Evolutionary conservation across 1,139 yeast genomes (phyloP).

Genomic region (Candida labiduridarum): DNA sequence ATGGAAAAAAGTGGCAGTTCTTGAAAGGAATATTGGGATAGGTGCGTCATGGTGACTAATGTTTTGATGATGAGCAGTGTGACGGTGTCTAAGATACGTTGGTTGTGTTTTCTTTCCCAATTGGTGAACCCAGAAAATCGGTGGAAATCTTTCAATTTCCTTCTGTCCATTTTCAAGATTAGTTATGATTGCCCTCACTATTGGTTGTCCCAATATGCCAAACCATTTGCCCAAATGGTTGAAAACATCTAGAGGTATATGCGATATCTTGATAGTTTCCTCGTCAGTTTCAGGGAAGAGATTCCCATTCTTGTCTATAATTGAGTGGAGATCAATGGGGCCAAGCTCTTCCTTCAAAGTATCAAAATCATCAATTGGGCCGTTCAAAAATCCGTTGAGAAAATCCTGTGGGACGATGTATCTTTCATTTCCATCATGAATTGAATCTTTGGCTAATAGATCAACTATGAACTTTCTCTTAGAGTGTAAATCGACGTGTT

Average conservation of each 20-base stretch:
- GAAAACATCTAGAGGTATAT: slow-evolving; percentile 47
- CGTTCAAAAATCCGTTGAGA: slow-evolving; percentile 28
- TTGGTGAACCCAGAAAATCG: slow-evolving; percentile 54
- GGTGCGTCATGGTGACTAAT: slow-evolving; percentile 16
- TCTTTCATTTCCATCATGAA: slow-evolving; percentile 41
- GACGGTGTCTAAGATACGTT: slow-evolving; percentile 16
- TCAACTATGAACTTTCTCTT: slow-evolving; percentile 27
- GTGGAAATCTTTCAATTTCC: slow-evolving; percentile 56
- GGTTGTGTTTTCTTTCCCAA: slow-evolving; percentile 30
- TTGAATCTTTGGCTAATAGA: slow-evolving; percentile 20
- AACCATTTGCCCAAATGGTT: slow-evolving; percentile 53
- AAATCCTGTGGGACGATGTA: slow-evolving; percentile 37
- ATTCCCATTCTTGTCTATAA: slow-evolving; percentile 35
- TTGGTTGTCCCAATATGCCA: slow-evolving; percentile 49
- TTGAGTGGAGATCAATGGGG: slow-evolving; percentile 31
- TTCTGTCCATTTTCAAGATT: slow-evolving; percentile 39
- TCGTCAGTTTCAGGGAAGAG: slow-evolving; percentile 29
- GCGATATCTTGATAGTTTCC: slow-evolving; percentile 27
- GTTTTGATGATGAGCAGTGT: slow-evolving; percentile 14
- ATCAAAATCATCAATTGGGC: slow-evolving; percentile 26
- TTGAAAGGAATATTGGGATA: slow-evolving; percentile 27
- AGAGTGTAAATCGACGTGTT: slow-evolving; percentile 14
- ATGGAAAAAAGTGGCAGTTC: slow-evolving; percentile 37
- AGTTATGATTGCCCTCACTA: slow-evolving; percentile 46
- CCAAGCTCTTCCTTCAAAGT: slow-evolving; percentile 33